phyloP scores from a whole-genome alignment of 441 rosid genomes.

The Daphne laureola region DNA sequence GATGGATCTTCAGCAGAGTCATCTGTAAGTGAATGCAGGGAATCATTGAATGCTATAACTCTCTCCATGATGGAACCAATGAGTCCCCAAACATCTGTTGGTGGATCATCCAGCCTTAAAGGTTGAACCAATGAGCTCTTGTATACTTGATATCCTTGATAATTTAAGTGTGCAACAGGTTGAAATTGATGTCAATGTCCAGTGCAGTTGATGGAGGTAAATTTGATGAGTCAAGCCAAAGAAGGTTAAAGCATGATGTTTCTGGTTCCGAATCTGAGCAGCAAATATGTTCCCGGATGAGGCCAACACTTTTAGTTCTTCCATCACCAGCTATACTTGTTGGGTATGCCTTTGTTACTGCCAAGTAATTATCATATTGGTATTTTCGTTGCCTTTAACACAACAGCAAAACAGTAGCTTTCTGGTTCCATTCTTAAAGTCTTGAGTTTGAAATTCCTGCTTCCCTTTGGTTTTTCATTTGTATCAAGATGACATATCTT shows the following conservation, averaged over 20 bases:
- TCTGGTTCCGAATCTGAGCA: slow-evolving; percentile 66
- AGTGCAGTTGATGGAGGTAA: slow-evolving; percentile 56
- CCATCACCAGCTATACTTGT: slow-evolving; percentile 97
- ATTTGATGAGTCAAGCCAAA: slow-evolving; percentile 63
- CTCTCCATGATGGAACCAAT: slow-evolving; percentile 51
- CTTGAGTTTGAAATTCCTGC: too few relatives aligned
- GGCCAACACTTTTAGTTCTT: slow-evolving; percentile 78
- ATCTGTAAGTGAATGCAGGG: slow-evolving; percentile 61
- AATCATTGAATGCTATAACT: slow-evolving; percentile 41
- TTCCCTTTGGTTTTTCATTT: too few relatives aligned
- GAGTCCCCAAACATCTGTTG: slow-evolving; percentile 53
- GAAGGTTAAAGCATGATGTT: slow-evolving; percentile 60
- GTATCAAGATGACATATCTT: too few relatives aligned
- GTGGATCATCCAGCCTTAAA: slow-evolving; percentile 52
- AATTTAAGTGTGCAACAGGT: slow-evolving; percentile 18
- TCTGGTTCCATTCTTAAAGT: too few relatives aligned
- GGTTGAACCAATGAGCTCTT: slow-evolving; percentile 25
- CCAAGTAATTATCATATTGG: too few relatives aligned
- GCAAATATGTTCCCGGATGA: slow-evolving; percentile 36
- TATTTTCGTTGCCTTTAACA: too few relatives aligned
- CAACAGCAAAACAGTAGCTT: too few relatives aligned
- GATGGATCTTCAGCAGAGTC: slow-evolving; percentile 86
- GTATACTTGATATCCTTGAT: slow-evolving; percentile 15
- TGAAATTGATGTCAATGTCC: slow-evolving; percentile 28
- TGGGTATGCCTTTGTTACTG: slow-evolving; percentile 54